Base-by-base conservation (phyloP, 345 rosid species). In the Salix dunnii region DNA sequence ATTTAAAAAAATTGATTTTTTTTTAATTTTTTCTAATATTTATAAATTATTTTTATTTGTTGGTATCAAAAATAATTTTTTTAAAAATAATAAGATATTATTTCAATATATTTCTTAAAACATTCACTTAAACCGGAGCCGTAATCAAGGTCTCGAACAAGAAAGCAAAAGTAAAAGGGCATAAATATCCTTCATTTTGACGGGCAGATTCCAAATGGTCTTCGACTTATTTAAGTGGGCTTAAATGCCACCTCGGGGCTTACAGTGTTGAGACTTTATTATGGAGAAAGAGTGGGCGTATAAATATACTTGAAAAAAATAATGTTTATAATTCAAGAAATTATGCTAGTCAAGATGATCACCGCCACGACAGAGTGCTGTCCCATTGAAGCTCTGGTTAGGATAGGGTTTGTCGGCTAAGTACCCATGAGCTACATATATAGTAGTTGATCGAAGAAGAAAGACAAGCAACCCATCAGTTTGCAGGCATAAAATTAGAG, bases 41-140 rank as follows among this genome's bases (percentile, higher is more conserved):
- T 8, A 9, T 10, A 9, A 0, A 9, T 40, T 0, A 2, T 40
- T 40, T 40, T 40, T 0, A 40, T 40, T 0, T 10, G 0, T 2
- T 40, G 0, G 5, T 4, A 33, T 33, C 0, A 4, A 40, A 40
- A 40, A 10, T 40, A 40, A 40, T 40, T 40, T 35, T 31, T 36
- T 9, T 2, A 2, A 40, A 40, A 40, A 33, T 4, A 0, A 33
- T 3, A 33, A 33, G 5, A 9, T 8, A 40, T 2, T 2, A 40
- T 40, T 40, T 10, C 9, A 40, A 40, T 40, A 10, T 10, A 40
- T 40, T 40, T 40, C 0, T 10, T 9, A 30, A 30, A 30, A 2
- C 3, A 30, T 4, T 31, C 3, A 31, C 33, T 31, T 31, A 3
- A 31, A 31, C 33, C 33, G 33, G 33, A 31, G 5, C 33, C 33